Base-by-base conservation (phyloP, 345 rosid species). In the Trapa incisa region DNA sequence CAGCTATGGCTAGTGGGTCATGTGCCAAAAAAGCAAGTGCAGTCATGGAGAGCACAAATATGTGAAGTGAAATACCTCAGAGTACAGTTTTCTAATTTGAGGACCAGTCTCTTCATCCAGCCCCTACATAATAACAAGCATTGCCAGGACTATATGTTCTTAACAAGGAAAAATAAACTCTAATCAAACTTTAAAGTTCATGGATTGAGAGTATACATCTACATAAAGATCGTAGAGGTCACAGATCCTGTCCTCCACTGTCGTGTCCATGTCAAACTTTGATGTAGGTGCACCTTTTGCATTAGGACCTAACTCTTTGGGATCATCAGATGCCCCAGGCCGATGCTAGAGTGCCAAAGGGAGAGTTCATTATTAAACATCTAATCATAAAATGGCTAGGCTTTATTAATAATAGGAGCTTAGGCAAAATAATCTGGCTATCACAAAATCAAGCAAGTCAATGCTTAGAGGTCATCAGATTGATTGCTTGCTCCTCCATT, bases 211-310 rank as follows among this genome's bases (percentile, higher is more conserved):
- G 37, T 69, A 73, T 83, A 92, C 99, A 77, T 93, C 92, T 78
- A 88, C 83, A 78, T 76, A 93, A 72, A 85, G 89, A 75, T 91
- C 99, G 78, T 93, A 93, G 68, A 90, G 95, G 73, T 88, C 99
- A 80, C 97, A 93, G 72, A 93, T 76, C 80, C 81, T 93, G 70
- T 87, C 96, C 81, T 93, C 99, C 82, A 91, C 60, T 43, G 66
- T 75, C 17, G 80, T 58, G 68, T 91, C 91, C 96, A 93, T 83
- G 75, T 78, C 79, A 71, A 77, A 76, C 73, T 81, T 91, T 77
- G 73, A 82, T 80, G 81, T 82, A 32, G 77, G 39, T 50, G 68
- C 65, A 75, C 78, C 78, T 77, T 81, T 89, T 74, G 77, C 87
- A 66, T 79, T 82, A 14, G 82, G 45, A 63, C 73, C 80, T 66